Evolutionary conservation across 495 filamentous ascomycete species (phyloP), one percentile per base, ranked within the genome.

Genomic region (Glonium stellatum): DNA sequence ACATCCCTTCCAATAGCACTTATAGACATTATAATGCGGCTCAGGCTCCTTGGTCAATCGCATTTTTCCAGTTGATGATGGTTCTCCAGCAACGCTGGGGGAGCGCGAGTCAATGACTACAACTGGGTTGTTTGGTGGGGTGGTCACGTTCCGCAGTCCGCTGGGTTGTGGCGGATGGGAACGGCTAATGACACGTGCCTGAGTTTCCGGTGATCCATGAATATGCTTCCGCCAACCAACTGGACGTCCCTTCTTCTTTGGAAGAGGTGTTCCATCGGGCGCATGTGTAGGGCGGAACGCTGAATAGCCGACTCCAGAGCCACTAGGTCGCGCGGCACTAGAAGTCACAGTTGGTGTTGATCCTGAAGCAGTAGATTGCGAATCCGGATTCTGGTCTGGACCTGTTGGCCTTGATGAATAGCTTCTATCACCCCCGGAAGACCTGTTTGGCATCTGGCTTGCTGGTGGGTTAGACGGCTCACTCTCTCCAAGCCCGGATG

Each of bases 1-100:
- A 66, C 89, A 95, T 8, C 73, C 69, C 39, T 77, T 67, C 88
- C 87, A 90, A 36, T 73, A 64, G 68, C 88, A 92, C 39, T 76
- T 71, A 70, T 76, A 86, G 12, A 82, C 71, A 41, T 70, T 69
- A 60, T 78, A 80, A 37, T 59, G 49, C 3, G 64, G 63, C 48
- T 68, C 57, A 10, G 44, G 18, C 12, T 48, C 23, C 1, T 15
- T 22, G 27, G 21, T 34, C 6, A 22, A 11, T 51, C 31, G 12
- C 12, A 23, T 39, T 54, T 59, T 53, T 12, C 21, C 21, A 23
- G 48, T 50, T 1, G 47, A 25, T 23, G 48, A 51, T 15, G 21
- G 21, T 13, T 19, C 15, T 13, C 48, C 41, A 5, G 59, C 21
- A 12, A 62, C 21, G 36, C 63, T 66, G 25, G 63, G 59, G 13